Conservation (phyloP, 192 early-diverging fungal species). For the Linnemannia elongata region DNA sequence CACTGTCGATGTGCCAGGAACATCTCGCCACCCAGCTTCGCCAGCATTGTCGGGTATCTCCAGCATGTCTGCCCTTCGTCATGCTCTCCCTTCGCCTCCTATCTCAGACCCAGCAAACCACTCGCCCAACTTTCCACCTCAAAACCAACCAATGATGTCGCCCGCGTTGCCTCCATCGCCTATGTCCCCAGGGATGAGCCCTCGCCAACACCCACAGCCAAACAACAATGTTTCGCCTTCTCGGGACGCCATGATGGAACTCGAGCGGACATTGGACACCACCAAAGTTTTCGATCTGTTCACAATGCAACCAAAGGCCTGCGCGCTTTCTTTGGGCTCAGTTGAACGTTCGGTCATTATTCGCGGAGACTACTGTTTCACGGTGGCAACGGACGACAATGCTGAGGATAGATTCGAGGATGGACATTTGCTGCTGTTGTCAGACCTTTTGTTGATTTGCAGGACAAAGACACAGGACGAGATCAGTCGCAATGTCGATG, state of each 20-base stretch:
- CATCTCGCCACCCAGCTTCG: constrained; percentile 51
- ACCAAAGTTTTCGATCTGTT: constrained; percentile 62
- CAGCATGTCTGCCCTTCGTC: constrained; percentile 38
- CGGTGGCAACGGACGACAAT: constrained; percentile 33
- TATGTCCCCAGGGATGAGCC: constrained; percentile 43
- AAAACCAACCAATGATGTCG: constrained; percentile 17
- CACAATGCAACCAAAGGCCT: constrained; percentile 59
- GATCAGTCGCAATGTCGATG: constrained; percentile 34
- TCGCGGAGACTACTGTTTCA: constrained; percentile 41
- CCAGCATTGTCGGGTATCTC: constrained; percentile 54
- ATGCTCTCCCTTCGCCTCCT: constrained; percentile 49
- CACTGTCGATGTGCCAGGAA: constrained; percentile 46
- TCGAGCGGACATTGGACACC: constrained; percentile 60
- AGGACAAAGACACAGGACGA: constrained; percentile 57
- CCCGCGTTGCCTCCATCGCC: constrained; percentile 41
- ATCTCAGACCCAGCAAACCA: constrained; percentile 22
- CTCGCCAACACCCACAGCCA: constrained; percentile 13
- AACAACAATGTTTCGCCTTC: constrained; percentile 4
- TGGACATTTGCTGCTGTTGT: constrained; percentile 58
- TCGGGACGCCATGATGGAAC: constrained; percentile 30
- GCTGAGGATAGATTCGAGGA: constrained; percentile 39
- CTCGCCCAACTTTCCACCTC: constrained; percentile 40
- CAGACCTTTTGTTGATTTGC: constrained; percentile 62
- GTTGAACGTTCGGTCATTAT: constrained; percentile 43
- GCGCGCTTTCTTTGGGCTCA: constrained; percentile 35